Conservation (phyloP, 495 filamentous ascomycete species). For the Articulospora tetracladia region DNA sequence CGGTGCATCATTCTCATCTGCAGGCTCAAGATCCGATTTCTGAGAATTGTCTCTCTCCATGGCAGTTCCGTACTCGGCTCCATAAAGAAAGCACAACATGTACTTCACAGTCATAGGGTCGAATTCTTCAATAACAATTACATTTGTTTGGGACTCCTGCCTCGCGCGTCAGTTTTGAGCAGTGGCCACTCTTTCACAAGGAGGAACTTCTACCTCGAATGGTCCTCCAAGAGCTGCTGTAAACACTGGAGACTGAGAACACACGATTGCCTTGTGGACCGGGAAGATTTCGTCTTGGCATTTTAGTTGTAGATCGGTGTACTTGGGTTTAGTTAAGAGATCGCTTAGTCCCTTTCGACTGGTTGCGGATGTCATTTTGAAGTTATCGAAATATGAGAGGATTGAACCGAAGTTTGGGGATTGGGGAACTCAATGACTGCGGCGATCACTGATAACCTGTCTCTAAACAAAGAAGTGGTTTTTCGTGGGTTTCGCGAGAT, state of each 20-base stretch:
- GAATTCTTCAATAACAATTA: not conserved
- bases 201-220: constrained; percentile 7
- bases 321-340: not conserved
- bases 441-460: too few species aligned
- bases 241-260: constrained; percentile 13
- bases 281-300: constrained; percentile 4
- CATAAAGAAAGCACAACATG: not conserved
- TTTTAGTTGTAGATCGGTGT: not conserved
- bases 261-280: constrained; percentile 13
- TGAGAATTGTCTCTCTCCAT: not conserved
- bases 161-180: not conserved
- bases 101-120: not conserved
- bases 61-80: not conserved
- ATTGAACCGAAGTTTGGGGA: too few species aligned
- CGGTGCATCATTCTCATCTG: not conserved
- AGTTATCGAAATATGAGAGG: too few species aligned
- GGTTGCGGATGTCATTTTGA: not conserved
- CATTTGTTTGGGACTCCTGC: not conserved
- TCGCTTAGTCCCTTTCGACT: not conserved
- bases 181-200: not conserved
- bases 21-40: not conserved
- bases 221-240: not conserved
- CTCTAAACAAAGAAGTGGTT: too few species aligned
- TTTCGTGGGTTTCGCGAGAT: too few species aligned
- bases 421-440: too few species aligned